Base-by-base conservation (phyloP, 1,284 basidiomycete genomes). In the Violaceomyces palustris region DNA sequence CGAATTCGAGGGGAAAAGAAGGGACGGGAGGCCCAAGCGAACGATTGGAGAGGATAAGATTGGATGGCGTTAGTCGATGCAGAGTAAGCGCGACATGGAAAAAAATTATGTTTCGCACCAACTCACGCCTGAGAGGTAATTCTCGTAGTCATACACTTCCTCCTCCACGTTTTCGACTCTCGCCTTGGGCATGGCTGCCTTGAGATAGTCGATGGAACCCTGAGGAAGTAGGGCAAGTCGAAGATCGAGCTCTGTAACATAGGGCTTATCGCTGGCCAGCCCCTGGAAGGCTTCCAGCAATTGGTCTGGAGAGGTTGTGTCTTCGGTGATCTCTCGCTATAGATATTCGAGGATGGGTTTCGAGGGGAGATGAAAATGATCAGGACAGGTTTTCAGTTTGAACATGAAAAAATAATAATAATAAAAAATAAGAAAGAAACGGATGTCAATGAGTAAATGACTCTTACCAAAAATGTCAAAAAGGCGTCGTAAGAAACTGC, bases 401-500 rank as follows among this genome's bases (percentile, higher is more conserved):
- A n/a, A n/a, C n/a, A n/a, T n/a, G n/a, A n/a, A n/a, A n/a, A n/a
- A n/a, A n/a, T n/a, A n/a, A n/a, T n/a, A n/a, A n/a, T n/a, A n/a
- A n/a, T n/a, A n/a, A n/a, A n/a, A n/a, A n/a, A n/a, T n/a, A n/a
- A n/a, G n/a, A n/a, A n/a, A n/a, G n/a, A n/a, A n/a, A n/a, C n/a
- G n/a, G n/a, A n/a, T n/a, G n/a, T n/a, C n/a, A n/a, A n/a, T n/a
- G n/a, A n/a, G n/a, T n/a, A n/a, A n/a, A n/a, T n/a, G n/a, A n/a
- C n/a, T n/a, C 80, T 42, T 70, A 89, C 91, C 74, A 98, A 75
- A 53, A 96, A 84, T 54, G 90, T 88, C 61, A 96, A 87, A 75
- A 96, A 97, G 1, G 91, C 89, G 72, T 96, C 88, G 70, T 88
- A 97, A 0, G 84, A 88, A 27, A 97, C 83, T 23, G 86, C 85